Evolutionary conservation across 768 basidiomycete species (phyloP).

Genomic region (Amanita rubescens): DNA sequence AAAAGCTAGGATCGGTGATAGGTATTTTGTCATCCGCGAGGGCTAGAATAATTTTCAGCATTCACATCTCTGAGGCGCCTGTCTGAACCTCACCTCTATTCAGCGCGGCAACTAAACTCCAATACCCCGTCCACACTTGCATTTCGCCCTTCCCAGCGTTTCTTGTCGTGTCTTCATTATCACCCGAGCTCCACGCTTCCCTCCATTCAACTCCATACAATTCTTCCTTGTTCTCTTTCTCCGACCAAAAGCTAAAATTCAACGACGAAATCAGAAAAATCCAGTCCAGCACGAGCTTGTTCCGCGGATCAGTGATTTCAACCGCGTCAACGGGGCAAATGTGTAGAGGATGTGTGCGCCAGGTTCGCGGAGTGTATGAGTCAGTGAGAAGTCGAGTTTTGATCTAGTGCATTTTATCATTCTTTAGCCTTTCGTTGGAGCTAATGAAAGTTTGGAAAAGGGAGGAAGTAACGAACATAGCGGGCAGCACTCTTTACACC

Average conservation of each 20-base stretch:
- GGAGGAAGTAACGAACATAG: slow-evolving; percentile 37
- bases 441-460: slow-evolving; percentile 7
- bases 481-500: slow-evolving; percentile 63
- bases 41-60: slow-evolving; percentile 33
- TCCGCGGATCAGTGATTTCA: slow-evolving; percentile 42
- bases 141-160: slow-evolving; percentile 7
- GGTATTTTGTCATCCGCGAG: slow-evolving; percentile 66
- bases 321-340: slow-evolving; percentile 64
- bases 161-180: too few relatives aligned
- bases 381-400: slow-evolving; percentile 47
- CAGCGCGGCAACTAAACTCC: slow-evolving; percentile 80
- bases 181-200: slow-evolving; percentile 42
- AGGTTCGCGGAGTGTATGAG: slow-evolving; percentile 72
- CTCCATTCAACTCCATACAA: slow-evolving; percentile 80
- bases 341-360: slow-evolving; percentile 74
- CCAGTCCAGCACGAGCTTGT: slow-evolving; percentile 65
- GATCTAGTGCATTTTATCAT: slow-evolving; percentile 38
- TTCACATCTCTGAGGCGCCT: not conserved
- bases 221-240: slow-evolving; percentile 45
- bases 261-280: slow-evolving; percentile 82
- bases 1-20: slow-evolving; percentile 74
- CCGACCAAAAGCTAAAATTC: slow-evolving; percentile 90
- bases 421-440: too few relatives aligned
- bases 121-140: slow-evolving; percentile 75
- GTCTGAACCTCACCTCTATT: slow-evolving; percentile 58